Evolutionary conservation across 768 basidiomycete species (phyloP).

Genomic region (Auriculariales sp.): DNA sequence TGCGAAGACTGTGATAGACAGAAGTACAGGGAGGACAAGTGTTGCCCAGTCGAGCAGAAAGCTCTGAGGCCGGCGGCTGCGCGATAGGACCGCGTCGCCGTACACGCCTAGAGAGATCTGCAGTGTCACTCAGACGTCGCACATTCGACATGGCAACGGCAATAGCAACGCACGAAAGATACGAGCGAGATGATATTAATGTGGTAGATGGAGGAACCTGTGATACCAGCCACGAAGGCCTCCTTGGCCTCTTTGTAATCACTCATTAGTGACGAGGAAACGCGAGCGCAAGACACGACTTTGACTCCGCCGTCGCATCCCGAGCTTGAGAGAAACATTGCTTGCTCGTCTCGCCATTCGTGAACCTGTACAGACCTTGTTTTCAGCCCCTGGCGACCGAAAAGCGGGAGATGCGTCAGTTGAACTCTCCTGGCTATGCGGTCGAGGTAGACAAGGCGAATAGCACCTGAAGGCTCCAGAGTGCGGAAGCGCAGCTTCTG

Average conservation of each 20-base stretch:
- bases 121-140: background rate
- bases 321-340: too few species aligned
- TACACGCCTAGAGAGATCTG: background rate
- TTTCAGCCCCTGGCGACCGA: too few species aligned
- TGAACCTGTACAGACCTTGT: too few species aligned
- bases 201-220: conserved; percentile 53
- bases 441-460: too few species aligned
- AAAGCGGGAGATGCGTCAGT: too few species aligned
- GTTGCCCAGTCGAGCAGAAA: conserved; percentile 43
- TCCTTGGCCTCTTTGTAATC: conserved; percentile 69
- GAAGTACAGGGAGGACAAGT: conserved; percentile 62
- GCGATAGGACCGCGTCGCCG: conserved; percentile 28
- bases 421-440: too few species aligned
- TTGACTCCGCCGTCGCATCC: too few species aligned
- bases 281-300: too few species aligned
- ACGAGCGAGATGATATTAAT: conserved; percentile 56
- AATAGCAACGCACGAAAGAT: conserved; percentile 34
- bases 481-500: too few species aligned
- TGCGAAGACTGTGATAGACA: conserved; percentile 70
- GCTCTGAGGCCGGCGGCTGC: conserved; percentile 20
- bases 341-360: too few species aligned
- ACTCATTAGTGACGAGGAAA: background rate
- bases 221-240: conserved; percentile 61
- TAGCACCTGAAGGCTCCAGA: too few species aligned
- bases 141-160: background rate